Evolutionary conservation across 2,329 filamentous ascomycete genomes (phyloP).

Genomic region (Beauveria sp.): DNA sequence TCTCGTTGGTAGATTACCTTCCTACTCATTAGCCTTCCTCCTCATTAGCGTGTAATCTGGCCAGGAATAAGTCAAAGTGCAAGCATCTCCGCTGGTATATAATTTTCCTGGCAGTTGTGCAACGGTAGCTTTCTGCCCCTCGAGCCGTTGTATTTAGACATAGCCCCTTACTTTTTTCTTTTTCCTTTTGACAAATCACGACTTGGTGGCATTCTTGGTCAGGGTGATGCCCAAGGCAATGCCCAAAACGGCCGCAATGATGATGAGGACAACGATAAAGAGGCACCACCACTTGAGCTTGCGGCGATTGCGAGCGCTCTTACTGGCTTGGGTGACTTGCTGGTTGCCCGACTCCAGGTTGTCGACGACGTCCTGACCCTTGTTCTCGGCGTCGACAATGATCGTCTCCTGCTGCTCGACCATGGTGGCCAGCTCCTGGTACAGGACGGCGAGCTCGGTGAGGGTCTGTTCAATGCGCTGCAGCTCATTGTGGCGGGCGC

Average conservation of each 20-base stretch:
- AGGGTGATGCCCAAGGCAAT: conserved; percentile 46
- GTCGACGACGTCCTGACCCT: conserved; percentile 56
- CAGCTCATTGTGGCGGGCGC: conserved; percentile 76
- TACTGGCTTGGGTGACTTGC: conserved; percentile 61
- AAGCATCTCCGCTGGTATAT: conserved; percentile 1
- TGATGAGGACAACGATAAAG: conserved; percentile 50
- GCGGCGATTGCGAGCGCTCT: conserved; percentile 56
- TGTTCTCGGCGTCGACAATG: conserved; percentile 54
- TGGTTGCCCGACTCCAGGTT: conserved; percentile 63
- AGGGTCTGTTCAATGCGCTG: conserved; percentile 72
- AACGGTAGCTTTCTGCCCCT: not conserved
- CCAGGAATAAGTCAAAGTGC: not conserved
- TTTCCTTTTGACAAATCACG: not conserved
- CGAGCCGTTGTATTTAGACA: not conserved
- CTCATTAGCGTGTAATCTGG: conserved; percentile 1
- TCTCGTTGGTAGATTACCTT: not conserved
- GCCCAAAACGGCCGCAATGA: conserved; percentile 46
- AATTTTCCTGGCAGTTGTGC: not conserved
- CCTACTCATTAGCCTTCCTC: conserved; percentile 4
- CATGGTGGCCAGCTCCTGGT: conserved; percentile 66
- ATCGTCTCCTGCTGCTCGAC: conserved; percentile 64
- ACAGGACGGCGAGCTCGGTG: conserved; percentile 60
- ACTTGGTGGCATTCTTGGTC: conserved; percentile 15
- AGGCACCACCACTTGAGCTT: conserved; percentile 80
- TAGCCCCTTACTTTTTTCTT: not conserved